Evolutionary conservation across 1,139 yeast species (phyloP), one percentile per base, ranked within the genome.

Genomic region (Candida freyschussii): DNA sequence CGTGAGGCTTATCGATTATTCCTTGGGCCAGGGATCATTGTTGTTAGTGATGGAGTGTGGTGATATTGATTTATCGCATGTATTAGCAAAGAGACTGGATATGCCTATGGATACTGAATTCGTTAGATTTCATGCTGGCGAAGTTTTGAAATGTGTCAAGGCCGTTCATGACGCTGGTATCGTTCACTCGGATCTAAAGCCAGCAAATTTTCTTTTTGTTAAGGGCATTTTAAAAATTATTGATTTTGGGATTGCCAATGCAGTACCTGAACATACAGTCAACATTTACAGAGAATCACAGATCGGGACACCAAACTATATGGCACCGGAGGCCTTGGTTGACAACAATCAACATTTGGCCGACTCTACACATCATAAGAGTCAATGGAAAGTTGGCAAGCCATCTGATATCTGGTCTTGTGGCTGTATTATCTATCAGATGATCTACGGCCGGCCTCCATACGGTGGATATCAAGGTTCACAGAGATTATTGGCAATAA

Each of bases 321-420:
- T 91, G 98, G 96, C 98, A 0, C 98, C 98, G 0, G 98, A 91
- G 56, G 86, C 97, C 0, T 63, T 89, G 36, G 68, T 81, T 27
- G 95, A 48, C 33, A 56, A 52, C 29, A 55, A 54, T 28, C 48
- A 53, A 13, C 53, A 50, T 24, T 40, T 47, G 13, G 38, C 39
- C 12, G 52, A 50, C 20, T 42, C 50, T 34, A 33, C 60, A 33
- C 37, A 52, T 29, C 41, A 50, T 38, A 45, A 49, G 35, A 41
- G 71, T 40, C 76, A 80, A 35, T 82, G 94, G 93, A 84, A 77
- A 55, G 95, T 89, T 7, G 97, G 98, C 2, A 82, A 78, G 50
- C 96, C 98, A 0, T 83, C 97, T 1, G 99, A 91, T 62, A 78
- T 93, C 10, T 91, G 98, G 98, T 87, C 97, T 14, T 83, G 96